Percentiles rank a stretch among this genome's conserved stretches.
phyloP scores from a whole-genome alignment of 1,139 yeast genomes.

The Ashbya aceris region DNA sequence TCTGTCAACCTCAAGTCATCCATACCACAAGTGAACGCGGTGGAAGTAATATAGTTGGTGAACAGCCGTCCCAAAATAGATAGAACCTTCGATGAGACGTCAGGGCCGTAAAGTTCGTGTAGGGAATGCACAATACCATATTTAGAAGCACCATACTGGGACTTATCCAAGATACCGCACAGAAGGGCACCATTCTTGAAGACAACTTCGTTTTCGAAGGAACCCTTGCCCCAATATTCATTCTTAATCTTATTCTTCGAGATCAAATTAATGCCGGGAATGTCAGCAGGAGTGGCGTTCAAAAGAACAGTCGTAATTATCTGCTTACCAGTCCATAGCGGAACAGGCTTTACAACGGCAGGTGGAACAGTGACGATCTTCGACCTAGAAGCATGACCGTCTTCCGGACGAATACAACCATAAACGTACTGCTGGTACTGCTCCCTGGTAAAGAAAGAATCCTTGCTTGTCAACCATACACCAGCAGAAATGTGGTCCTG shows the following conservation, averaged over 20 bases:
- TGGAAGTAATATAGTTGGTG: slow-evolving; percentile 85
- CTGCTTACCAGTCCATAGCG: slow-evolving; percentile 99
- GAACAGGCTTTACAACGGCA: slow-evolving; percentile 74
- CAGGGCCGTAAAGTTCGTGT: slow-evolving; percentile 92
- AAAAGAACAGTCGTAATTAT: slow-evolving; percentile 80
- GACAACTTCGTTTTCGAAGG: slow-evolving; percentile 76
- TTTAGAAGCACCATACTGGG: slow-evolving; percentile 97
- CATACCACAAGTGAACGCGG: slow-evolving; percentile 99
- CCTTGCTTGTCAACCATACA: slow-evolving; percentile 94
- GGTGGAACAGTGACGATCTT: slow-evolving; percentile 82
- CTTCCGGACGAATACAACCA: slow-evolving; percentile 94
- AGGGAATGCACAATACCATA: slow-evolving; percentile 94
- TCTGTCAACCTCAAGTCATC: slow-evolving; percentile 89
- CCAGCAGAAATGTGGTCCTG: slow-evolving; percentile 99
- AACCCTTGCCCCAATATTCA: slow-evolving; percentile 87
- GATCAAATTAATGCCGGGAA: slow-evolving; percentile 81
- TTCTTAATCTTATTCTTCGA: slow-evolving; percentile 86
- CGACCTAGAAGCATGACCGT: slow-evolving; percentile 80
- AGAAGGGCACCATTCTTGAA: slow-evolving; percentile 81
- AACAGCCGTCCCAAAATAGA: slow-evolving; percentile 89
- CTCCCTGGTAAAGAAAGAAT: slow-evolving; percentile 82
- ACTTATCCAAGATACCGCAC: slow-evolving; percentile 91
- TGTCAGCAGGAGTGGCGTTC: slow-evolving; percentile 75
- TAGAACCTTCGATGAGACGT: slow-evolving; percentile 79
- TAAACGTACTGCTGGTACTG: slow-evolving; percentile 88